phyloP scores from a whole-genome alignment of 78 protist genomes.

The Isochrysis galbana region DNA sequence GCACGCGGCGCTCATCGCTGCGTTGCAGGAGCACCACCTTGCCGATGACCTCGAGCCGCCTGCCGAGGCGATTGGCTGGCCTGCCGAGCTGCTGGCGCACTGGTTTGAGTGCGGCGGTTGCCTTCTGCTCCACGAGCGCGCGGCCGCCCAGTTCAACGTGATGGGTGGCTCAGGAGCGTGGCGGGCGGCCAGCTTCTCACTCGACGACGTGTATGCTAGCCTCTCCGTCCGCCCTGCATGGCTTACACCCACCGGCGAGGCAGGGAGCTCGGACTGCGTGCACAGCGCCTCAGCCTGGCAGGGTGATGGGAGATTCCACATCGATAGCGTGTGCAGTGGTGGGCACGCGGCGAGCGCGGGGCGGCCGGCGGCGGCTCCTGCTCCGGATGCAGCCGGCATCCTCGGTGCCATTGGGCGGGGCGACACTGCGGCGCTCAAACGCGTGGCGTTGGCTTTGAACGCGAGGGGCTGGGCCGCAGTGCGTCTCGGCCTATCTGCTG shows the following conservation, averaged over 20 bases:
- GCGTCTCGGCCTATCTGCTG: neutral
- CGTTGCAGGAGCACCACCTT: neutral
- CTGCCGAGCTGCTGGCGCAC: neutral
- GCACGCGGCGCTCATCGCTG: neutral
- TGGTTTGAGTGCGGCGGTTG: neutral
- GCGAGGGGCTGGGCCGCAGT: neutral
- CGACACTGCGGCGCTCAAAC: neutral
- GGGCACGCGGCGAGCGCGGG: neutral
- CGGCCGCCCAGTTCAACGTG: neutral
- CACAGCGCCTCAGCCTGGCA: neutral
- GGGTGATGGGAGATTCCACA: neutral
- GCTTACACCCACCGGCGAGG: neutral
- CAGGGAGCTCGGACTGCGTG: neutral
- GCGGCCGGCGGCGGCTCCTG: neutral
- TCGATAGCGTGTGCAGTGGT: neutral
- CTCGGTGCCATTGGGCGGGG: neutral
- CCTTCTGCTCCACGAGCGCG: neutral
- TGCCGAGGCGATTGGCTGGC: neutral
- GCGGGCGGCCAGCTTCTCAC: neutral
- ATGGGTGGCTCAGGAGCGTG: neutral
- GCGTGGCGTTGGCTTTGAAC: neutral
- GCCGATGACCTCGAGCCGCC: neutral
- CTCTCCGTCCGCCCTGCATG: neutral
- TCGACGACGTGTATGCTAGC: neutral
- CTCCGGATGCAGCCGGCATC: neutral